Percentiles rank a stretch among this genome's conserved stretches.
phyloP scores from a whole-genome alignment of 345 rosid genomes.

The Pugionium cornutum region DNA sequence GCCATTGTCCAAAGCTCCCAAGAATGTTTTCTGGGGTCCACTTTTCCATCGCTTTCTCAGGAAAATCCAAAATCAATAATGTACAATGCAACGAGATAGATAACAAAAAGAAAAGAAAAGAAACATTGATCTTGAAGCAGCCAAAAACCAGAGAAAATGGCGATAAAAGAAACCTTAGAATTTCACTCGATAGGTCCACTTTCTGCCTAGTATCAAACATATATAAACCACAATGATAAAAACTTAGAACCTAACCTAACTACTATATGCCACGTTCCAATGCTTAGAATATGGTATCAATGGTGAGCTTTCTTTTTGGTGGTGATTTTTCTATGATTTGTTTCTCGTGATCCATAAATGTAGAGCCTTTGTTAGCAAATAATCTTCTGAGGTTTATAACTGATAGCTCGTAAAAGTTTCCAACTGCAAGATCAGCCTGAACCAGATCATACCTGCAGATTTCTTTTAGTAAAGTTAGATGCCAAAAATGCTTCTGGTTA shows the following conservation, averaged over 20 bases:
- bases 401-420: conserved; percentile 76
- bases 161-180: background rate
- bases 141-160: background rate
- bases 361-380: conserved; percentile 83
- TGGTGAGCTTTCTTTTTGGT: conserved; percentile 74
- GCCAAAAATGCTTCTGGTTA: background rate
- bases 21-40: conserved; percentile 40
- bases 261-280: conserved; percentile 18
- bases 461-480: conserved; percentile 22
- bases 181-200: conserved; percentile 12
- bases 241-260: conserved; percentile 30
- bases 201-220: conserved; percentile 11
- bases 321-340: conserved; percentile 74
- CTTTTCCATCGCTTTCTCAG: conserved; percentile 35
- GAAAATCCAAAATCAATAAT: conserved; percentile 12
- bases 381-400: conserved; percentile 90
- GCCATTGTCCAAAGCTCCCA: conserved; percentile 35
- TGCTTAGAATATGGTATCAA: conserved; percentile 75
- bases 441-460: conserved; percentile 78
- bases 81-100: background rate
- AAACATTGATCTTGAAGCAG: conserved; percentile 17
- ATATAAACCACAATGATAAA: conserved; percentile 14
- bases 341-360: conserved; percentile 88
- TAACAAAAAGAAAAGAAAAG: background rate
- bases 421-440: conserved; percentile 92